Conservation (phyloP, 2,329 filamentous ascomycete species). For the Apiospora hydei region DNA sequence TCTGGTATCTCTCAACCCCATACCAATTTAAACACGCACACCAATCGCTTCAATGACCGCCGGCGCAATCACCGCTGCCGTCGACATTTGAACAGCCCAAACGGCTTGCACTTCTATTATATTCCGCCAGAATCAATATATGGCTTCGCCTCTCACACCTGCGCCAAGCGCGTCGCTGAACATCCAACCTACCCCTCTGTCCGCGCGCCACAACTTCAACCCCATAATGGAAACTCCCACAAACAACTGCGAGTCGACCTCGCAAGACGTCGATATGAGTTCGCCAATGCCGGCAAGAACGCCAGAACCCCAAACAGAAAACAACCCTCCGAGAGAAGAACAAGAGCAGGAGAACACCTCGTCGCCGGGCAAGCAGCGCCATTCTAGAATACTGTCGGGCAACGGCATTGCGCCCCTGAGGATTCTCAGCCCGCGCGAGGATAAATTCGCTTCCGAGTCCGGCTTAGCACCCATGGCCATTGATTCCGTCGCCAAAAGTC, state of each 20-base stretch:
- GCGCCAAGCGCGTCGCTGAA: constrained; percentile 19
- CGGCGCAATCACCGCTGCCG: neutral
- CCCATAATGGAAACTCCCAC: constrained; percentile 6
- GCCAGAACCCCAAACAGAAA: constrained; percentile 6
- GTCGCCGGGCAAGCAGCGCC: constrained; percentile 53
- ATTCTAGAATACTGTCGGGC: constrained; percentile 64
- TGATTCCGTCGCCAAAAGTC: constrained; percentile 8
- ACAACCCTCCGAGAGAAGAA: neutral
- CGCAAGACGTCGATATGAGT: neutral
- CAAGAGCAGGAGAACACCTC: constrained; percentile 55
- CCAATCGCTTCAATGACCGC: neutral
- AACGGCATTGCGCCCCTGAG: constrained; percentile 65
- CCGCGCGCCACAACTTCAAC: constrained; percentile 11
- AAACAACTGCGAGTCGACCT: neutral
- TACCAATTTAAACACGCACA: constrained; percentile 11
- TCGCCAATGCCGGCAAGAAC: neutral
- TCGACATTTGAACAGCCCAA: neutral
- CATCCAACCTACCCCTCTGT: constrained; percentile 12
- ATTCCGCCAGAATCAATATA: neutral
- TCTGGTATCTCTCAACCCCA: neutral
- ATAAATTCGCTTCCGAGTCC: constrained; percentile 32
- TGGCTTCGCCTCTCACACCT: constrained; percentile 24
- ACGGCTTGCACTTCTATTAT: neutral
- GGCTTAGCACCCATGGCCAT: constrained; percentile 24
- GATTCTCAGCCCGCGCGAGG: constrained; percentile 50